Evolutionary conservation across 176 grass and related monocot genomes (phyloP).

Genomic region (Neostapfia colusana): DNA sequence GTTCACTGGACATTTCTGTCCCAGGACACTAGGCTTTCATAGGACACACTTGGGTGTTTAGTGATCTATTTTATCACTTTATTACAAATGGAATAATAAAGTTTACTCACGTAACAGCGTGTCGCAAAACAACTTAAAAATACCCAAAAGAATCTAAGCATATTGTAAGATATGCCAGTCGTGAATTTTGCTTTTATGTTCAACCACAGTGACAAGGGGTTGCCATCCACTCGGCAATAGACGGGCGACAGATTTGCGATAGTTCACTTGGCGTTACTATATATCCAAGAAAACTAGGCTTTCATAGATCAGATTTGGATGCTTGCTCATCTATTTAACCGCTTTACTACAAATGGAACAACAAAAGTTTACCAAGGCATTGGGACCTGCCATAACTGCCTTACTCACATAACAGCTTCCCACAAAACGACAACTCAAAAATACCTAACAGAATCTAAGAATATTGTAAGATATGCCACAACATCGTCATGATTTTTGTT

Average conservation of each 20-base stretch:
- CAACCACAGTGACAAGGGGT: too few species aligned
- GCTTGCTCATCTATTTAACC: constrained; percentile 8
- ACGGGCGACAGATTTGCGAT: neutral
- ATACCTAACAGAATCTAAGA: constrained; percentile 21
- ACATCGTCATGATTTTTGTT: neutral
- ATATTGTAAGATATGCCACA: neutral
- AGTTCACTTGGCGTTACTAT: neutral
- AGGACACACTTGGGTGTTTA: too few species aligned
- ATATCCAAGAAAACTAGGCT: neutral
- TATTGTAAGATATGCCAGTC: too few species aligned
- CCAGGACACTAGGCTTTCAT: too few species aligned
- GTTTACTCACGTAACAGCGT: too few species aligned
- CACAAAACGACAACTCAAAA: neutral
- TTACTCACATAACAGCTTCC: neutral
- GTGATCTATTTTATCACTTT: too few species aligned
- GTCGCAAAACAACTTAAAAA: too few species aligned
- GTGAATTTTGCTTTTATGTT: too few species aligned
- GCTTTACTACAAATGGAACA: neutral
- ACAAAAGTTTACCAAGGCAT: constrained; percentile 10
- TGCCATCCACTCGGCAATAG: too few species aligned
- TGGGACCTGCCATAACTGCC: neutral
- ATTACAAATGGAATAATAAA: too few species aligned
- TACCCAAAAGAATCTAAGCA: too few species aligned
- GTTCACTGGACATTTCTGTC: too few species aligned
- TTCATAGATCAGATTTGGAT: neutral